phyloP scores from a whole-genome alignment of 2,329 filamentous ascomycete species.

The Nemania serpens region DNA sequence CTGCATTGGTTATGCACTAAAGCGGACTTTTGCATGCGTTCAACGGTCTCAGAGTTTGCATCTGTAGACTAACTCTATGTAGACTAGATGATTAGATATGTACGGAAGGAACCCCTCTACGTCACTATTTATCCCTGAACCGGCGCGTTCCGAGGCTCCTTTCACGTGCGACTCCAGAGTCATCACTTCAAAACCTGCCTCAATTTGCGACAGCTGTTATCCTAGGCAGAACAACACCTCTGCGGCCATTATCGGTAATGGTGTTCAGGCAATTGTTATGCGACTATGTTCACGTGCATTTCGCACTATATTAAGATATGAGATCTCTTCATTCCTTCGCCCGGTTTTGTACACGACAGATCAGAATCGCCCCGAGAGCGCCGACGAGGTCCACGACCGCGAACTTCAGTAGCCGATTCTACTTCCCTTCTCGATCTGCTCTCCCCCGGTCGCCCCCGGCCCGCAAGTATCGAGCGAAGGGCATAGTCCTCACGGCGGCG shows the following conservation, averaged over 20 bases:
- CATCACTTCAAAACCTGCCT: no score
- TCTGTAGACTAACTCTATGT: no score
- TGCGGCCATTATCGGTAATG: neutral
- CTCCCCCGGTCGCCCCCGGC: constrained; percentile 10
- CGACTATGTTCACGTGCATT: constrained; percentile 21
- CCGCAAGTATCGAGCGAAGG: constrained; percentile 28
- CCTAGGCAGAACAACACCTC: no score
- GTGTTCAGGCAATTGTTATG: neutral
- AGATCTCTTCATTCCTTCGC: constrained; percentile 48
- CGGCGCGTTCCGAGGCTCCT: constrained; percentile 19
- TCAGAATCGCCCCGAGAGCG: constrained; percentile 31
- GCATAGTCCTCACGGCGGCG: constrained; percentile 46
- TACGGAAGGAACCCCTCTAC: constrained; percentile 12
- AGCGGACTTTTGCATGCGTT: no score
- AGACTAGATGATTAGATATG: neutral
- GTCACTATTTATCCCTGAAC: constrained; percentile 21
- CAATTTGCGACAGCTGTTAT: no score
- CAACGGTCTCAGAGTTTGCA: no score
- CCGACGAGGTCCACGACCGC: constrained; percentile 23
- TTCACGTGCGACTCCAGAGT: neutral
- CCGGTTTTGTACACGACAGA: constrained; percentile 50
- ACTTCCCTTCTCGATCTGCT: constrained; percentile 29
- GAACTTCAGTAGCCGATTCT: constrained; percentile 25
- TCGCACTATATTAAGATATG: constrained; percentile 46
- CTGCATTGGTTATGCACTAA: no score